Evolutionary conservation across 2,329 filamentous ascomycete species (phyloP), one percentile per base, ranked within the genome.

Genomic region (Elsinoe necatrix): DNA sequence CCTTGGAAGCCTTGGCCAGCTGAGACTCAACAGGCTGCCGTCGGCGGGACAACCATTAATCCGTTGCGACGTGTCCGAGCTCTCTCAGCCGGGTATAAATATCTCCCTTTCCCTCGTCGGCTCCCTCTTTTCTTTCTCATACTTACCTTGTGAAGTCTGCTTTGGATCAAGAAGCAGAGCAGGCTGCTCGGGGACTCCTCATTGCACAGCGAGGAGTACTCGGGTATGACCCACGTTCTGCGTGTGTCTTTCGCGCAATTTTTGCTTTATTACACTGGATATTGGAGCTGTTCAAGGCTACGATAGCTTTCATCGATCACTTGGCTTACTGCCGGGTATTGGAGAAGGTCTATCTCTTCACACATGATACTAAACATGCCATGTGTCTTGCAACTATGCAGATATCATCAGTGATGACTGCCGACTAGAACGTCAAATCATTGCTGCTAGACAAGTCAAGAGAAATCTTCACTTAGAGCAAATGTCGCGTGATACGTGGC

Each of bases 111-210:
- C 14, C 34, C 21, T 45, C 41, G 11, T 18, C 16, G 6, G 12
- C 41, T 45, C 20, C 21, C 12, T 25, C 41, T 25, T 45, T 25
- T 20, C 25, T 25, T 45, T n/a, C 8, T 25, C 41, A 45, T 45
- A 45, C 41, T 45, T 45, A 45, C 41, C 41, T 45, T 45, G 41
- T 21, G 23, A 20, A 45, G 41, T 45, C 41, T 23, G 41, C 23
- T 45, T 25, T 23, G 41, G 41, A 45, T 45, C 41, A 45, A 23
- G 41, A 45, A 45, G 41, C 41, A 23, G 41, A 18, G 41, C 41
- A 23, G 41, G 41, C 41, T 45, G 41, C 41, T 45, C 20, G 41
- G 41, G 20, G 20, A 45, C 20, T 14, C 23, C 20, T 45, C 41
- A 45, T 45, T 45, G 41, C 41, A 45, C 41, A 45, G 23, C 41